Conservation (phyloP, 208 protist species). For the Porcisia hertigi region DNA sequence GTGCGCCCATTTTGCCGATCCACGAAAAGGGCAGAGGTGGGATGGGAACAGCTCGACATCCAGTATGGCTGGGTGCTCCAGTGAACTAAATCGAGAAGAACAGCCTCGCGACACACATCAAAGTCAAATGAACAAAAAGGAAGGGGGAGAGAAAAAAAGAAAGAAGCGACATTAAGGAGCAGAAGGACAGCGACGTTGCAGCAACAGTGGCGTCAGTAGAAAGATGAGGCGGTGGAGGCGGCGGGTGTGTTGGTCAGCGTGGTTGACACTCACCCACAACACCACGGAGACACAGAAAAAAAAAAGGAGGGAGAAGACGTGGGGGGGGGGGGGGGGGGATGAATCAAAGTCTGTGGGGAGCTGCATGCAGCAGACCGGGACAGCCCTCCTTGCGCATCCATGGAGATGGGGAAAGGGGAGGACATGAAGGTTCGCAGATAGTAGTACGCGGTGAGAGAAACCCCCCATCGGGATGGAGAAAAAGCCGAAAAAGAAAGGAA, state of each 20-base stretch:
- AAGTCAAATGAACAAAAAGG: too few relatives aligned
- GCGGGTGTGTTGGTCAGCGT: background rate
- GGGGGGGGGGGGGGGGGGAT: background rate
- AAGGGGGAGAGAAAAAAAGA: background rate
- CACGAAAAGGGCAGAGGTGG: slow-evolving; percentile 64
- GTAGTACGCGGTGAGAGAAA: background rate
- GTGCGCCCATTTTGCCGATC: slow-evolving; percentile 62
- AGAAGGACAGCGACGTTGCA: background rate
- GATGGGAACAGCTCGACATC: slow-evolving; percentile 75
- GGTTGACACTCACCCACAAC: background rate
- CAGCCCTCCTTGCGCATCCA: background rate
- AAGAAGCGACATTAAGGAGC: background rate
- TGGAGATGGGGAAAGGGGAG: background rate
- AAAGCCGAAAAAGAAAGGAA: slow-evolving; percentile 2
- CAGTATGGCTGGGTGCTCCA: background rate
- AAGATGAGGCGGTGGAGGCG: background rate
- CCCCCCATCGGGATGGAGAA: background rate
- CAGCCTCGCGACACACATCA: background rate
- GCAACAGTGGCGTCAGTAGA: background rate
- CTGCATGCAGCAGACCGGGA: background rate
- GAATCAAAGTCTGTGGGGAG: background rate
- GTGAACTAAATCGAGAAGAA: background rate
- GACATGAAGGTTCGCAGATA: background rate
- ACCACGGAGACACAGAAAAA: background rate
- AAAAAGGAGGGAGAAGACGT: too few relatives aligned